These are phyloP conservation scores for Penicillium sclerotigenum DNA, from an alignment of 2,329 filamentous ascomycete genomes.

Conservation along the genomic window DNA sequence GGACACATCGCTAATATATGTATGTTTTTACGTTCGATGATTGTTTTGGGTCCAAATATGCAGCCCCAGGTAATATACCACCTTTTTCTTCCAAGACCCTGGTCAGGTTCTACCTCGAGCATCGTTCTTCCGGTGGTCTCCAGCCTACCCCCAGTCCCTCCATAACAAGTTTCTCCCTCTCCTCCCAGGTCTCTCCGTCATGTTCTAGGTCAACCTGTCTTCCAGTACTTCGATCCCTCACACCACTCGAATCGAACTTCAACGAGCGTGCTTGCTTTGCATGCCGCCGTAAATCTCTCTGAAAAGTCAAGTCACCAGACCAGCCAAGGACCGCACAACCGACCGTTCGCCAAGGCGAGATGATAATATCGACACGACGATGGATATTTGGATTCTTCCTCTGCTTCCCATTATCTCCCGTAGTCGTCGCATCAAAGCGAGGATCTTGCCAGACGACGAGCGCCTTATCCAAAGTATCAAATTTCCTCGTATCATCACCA, in stretches of 20 bases:
- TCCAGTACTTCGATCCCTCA: slow-evolving; percentile 65
- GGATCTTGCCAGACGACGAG: slow-evolving; percentile 88
- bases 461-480: slow-evolving; percentile 88
- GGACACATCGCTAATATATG: not conserved
- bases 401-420: slow-evolving; percentile 28
- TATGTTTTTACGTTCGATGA: not conserved
- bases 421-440: slow-evolving; percentile 30
- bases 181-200: slow-evolving; percentile 55
- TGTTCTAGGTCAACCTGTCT: slow-evolving; percentile 68
- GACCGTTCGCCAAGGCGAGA: slow-evolving; percentile 81
- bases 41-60: too few relatives aligned
- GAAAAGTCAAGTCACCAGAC: slow-evolving; percentile 85
- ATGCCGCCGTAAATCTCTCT: slow-evolving; percentile 79
- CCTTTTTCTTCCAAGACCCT: not conserved
- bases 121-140: slow-evolving; percentile 64
- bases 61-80: not conserved
- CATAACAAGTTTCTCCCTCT: slow-evolving; percentile 79
- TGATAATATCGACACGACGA: slow-evolving; percentile 85
- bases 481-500: slow-evolving; percentile 49
- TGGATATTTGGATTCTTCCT: slow-evolving; percentile 68
- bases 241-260: slow-evolving; percentile 90
- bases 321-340: slow-evolving; percentile 87
- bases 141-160: slow-evolving; percentile 68
- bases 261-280: slow-evolving; percentile 67
- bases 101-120: slow-evolving; percentile 52